Evolutionary conservation across 1,139 yeast species (phyloP), one percentile per base, ranked within the genome.

Genomic region (Saccharomycopsis hybrid): DNA sequence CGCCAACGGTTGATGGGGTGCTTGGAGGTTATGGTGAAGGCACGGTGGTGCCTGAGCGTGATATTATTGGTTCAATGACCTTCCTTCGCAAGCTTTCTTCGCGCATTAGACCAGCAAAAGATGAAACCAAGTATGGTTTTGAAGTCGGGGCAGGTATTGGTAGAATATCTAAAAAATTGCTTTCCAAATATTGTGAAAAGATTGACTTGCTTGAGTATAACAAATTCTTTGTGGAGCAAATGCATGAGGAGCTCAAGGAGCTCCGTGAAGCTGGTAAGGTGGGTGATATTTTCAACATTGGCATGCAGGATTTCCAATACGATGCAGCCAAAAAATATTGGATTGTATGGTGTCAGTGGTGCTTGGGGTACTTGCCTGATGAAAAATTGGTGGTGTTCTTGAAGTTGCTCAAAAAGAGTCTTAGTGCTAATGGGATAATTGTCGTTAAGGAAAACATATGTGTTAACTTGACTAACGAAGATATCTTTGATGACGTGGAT

Each of bases 141-240:
- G 98, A 92, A 62, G 80, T 92, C 65, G 98, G 97, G 13, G 97
- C 97, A 1, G 98, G 97, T 2, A 90, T 92, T 40, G 98, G 98
- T 2, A 72, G 98, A 49, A 89, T 92, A 46, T 88, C 97, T 0
- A 74, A 90, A 54, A 95, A 86, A 60, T 78, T 92, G 59, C 70
- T 92, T 49, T 77, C 85, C 67, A 85, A 84, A 61, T 77, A 85
- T 45, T 81, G 94, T 61, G 95, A 85, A 56, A 72, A 72, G 54
- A 82, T 90, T 44, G 98, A 92, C 64, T 70, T 92, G 35, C 74
- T 92, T 29, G 98, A 92, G 64, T 97, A 97, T 2, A 97, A 90
- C 4, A 66, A 67, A 56, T 89, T 94, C 27, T 87, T 92, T 65
- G 89, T 89, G 7, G 74, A 73, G 27, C 92, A 87, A 64, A 90